Percentiles rank a stretch among this genome's conserved stretches.
These are phyloP conservation scores for Ophiocordyceps robertsii DNA, from an alignment of 2,329 filamentous ascomycete species.

Conservation along the genomic window DNA sequence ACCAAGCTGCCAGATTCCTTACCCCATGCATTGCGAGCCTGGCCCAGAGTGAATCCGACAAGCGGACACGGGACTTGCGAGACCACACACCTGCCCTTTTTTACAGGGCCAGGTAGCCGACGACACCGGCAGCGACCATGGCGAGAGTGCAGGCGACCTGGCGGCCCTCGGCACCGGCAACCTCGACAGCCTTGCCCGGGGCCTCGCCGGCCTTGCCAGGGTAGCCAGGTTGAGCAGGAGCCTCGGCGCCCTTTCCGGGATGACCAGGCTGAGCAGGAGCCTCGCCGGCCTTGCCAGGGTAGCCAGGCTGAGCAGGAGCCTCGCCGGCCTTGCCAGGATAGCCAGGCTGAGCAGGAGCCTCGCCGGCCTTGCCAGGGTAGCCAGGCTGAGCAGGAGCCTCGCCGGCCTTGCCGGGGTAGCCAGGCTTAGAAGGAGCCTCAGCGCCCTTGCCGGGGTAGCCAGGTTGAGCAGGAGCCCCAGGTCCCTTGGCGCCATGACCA, in stretches of 20 bases:
- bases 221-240: not conserved
- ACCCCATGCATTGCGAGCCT: not conserved
- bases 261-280: not conserved
- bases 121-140: slow-evolving; percentile 13
- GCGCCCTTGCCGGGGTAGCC: not conserved
- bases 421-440: not conserved
- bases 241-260: not conserved
- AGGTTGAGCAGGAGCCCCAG: not conserved
- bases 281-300: not conserved
- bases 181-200: slow-evolving; percentile 2
- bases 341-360: not conserved
- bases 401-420: not conserved
- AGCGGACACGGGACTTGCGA: too few relatives aligned
- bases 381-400: not conserved
- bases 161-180: slow-evolving; percentile 7
- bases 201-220: not conserved
- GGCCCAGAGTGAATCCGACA: too few relatives aligned
- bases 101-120: slow-evolving; percentile 18
- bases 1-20: not conserved
- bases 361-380: not conserved
- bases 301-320: not conserved
- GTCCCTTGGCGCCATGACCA: not conserved
- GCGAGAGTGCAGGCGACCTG: slow-evolving; percentile 9
- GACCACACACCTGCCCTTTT: too few relatives aligned
- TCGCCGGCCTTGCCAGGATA: not conserved